Evolutionary conservation across 2,329 filamentous ascomycete genomes (phyloP).

Genomic region (Venturiaceae sp.): DNA sequence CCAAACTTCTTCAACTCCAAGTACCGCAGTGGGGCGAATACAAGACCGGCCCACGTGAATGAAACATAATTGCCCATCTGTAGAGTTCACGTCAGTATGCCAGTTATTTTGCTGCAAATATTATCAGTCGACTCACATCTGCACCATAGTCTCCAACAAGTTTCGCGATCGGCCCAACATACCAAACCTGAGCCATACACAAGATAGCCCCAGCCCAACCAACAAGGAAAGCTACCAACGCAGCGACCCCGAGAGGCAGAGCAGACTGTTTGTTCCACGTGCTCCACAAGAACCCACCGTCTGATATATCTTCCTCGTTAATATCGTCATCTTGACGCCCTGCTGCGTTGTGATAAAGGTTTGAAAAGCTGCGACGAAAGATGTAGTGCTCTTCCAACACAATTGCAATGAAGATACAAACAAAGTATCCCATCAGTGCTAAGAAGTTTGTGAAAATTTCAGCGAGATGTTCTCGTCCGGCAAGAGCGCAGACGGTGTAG

Average conservation of each 20-base stretch:
- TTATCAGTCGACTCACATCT: constrained; percentile 14
- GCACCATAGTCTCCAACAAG: neutral
- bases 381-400: constrained; percentile 20
- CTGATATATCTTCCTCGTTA: neutral
- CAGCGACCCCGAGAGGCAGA: constrained; percentile 24
- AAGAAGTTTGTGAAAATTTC: constrained; percentile 18
- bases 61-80: constrained; percentile 51
- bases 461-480: constrained; percentile 46
- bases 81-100: constrained; percentile 17
- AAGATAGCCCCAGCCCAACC: constrained; percentile 24
- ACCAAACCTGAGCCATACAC: constrained; percentile 26
- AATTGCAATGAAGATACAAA: constrained; percentile 18
- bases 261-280: constrained; percentile 20
- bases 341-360: constrained; percentile 53
- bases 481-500: constrained; percentile 50
- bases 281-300: constrained; percentile 19
- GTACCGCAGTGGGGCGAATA: constrained; percentile 45
- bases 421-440: constrained; percentile 20
- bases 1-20: constrained; percentile 41
- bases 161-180: constrained; percentile 16
- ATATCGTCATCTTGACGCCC: constrained; percentile 24
- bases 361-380: constrained; percentile 45
- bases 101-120: constrained; percentile 17
- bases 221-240: constrained; percentile 21
- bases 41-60: constrained; percentile 47